A percentile compares a stretch with the other conserved stretches of the same genome.
These are phyloP conservation scores for Marvania coccoides DNA, from an alignment of 139 green algal genomes.

Conservation along the genomic window DNA sequence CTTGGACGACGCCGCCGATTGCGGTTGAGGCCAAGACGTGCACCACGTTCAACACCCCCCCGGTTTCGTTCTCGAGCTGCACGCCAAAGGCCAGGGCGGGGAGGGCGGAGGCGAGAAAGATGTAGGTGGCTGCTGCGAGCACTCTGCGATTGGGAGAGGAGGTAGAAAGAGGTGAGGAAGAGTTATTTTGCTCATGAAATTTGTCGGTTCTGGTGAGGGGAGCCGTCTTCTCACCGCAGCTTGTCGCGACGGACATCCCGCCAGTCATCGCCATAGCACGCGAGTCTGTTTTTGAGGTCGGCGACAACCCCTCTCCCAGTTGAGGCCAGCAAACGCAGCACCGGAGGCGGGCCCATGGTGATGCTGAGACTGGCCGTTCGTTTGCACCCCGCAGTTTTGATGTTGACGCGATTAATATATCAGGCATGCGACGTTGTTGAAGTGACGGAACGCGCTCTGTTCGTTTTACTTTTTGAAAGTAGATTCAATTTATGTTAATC, in stretches of 20 bases:
- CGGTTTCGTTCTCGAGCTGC: conserved; percentile 48
- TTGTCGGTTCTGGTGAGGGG: too few species aligned
- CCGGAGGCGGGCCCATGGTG: not conserved
- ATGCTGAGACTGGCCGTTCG: not conserved
- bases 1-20: conserved; percentile 55
- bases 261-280: not conserved
- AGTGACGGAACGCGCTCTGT: too few species aligned
- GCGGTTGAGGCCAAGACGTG: conserved; percentile 65
- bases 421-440: not conserved
- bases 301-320: not conserved
- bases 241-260: not conserved
- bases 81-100: conserved; percentile 81
- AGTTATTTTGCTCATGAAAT: too few species aligned
- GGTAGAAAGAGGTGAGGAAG: too few species aligned
- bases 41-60: conserved; percentile 6
- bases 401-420: not conserved
- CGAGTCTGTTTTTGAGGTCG: not conserved
- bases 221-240: too few species aligned
- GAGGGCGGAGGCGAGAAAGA: conserved; percentile 75
- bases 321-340: too few species aligned
- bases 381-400: not conserved
- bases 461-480: too few species aligned
- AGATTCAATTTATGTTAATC: too few species aligned
- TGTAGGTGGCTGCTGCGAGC: conserved; percentile 70
- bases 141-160: conserved; percentile 35